Percentiles rank a stretch among this genome's conserved stretches.
These are phyloP conservation scores for Apiotrichum veenhuisii DNA, from an alignment of 1,284 basidiomycete genomes.

Conservation along the genomic window DNA sequence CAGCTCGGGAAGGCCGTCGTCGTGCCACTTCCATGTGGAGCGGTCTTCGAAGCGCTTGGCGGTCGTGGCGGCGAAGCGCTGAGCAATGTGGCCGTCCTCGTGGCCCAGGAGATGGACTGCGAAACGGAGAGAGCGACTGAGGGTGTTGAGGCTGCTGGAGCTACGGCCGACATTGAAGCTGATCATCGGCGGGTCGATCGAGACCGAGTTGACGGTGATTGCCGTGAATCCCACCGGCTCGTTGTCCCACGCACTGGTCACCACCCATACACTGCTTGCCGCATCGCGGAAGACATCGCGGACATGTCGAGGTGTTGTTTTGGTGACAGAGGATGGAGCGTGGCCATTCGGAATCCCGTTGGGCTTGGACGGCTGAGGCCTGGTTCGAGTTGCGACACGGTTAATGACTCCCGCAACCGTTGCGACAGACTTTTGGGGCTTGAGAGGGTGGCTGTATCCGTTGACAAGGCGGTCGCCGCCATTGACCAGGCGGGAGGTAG, in stretches of 20 bases:
- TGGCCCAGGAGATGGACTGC: constrained; percentile 13
- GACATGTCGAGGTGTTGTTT: background rate
- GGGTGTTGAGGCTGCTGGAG: constrained; percentile 4
- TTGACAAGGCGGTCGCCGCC: constrained; percentile 4
- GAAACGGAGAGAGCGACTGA: constrained; percentile 14
- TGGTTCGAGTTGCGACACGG: background rate
- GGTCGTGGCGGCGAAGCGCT: constrained; percentile 7
- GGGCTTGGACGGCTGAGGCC: background rate
- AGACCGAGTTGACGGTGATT: constrained; percentile 18
- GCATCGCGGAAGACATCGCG: constrained; percentile 12
- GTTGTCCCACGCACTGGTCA: constrained; percentile 10
- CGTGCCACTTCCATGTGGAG: constrained; percentile 11
- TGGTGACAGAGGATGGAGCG: background rate
- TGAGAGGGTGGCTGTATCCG: background rate
- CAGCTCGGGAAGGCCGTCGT: constrained; percentile 12
- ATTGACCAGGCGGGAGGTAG: background rate
- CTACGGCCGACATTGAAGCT: constrained; percentile 17
- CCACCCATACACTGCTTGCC: constrained; percentile 14
- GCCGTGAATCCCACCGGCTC: constrained; percentile 16
- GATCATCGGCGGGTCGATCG: constrained; percentile 18
- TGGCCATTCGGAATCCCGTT: background rate
- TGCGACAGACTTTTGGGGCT: background rate
- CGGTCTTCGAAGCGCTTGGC: constrained; percentile 13
- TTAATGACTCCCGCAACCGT: constrained; percentile 17
- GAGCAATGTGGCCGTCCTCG: constrained; percentile 3